Evolutionary conservation across 2,329 filamentous ascomycete species (phyloP).

Genomic region (Endoconidiophora polonica): DNA sequence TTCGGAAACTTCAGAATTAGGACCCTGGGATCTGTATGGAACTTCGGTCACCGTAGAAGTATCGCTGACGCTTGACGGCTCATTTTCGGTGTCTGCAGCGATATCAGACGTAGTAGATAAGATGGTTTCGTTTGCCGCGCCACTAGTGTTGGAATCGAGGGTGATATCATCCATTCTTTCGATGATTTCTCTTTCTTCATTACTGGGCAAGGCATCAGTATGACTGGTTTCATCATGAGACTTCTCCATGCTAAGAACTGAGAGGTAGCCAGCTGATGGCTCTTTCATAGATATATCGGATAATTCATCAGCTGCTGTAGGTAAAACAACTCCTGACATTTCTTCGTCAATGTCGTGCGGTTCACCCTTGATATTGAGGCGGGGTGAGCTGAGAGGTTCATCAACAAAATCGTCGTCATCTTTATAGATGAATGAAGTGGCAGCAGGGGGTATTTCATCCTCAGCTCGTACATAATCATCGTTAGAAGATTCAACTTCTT

Average conservation of each 20-base stretch:
- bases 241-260: slow-evolving; percentile 1
- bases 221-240: background rate
- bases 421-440: slow-evolving; percentile 42
- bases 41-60: background rate
- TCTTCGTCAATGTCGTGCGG: slow-evolving; percentile 37
- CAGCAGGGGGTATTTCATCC: slow-evolving; percentile 58
- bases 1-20: too few species aligned
- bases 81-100: too few species aligned
- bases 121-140: background rate
- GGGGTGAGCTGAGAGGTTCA: slow-evolving; percentile 54
- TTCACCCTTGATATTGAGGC: slow-evolving; percentile 34
- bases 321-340: slow-evolving; percentile 15
- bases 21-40: too few species aligned
- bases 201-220: background rate
- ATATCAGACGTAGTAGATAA: too few species aligned
- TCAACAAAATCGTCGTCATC: slow-evolving; percentile 64
- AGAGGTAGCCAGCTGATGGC: slow-evolving; percentile 4
- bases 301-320: slow-evolving; percentile 1
- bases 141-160: background rate
- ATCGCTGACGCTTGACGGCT: too few species aligned
- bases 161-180: slow-evolving; percentile 7
- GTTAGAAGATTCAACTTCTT: slow-evolving; percentile 57
- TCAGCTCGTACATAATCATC: slow-evolving; percentile 60
- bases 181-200: slow-evolving; percentile 8
- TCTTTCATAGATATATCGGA: slow-evolving; percentile 8